Percentiles rank a stretch among this genome's conserved stretches.
Evolutionary conservation across 2,329 filamentous ascomycete genomes (phyloP).

Genomic region (Ophiostoma novo-ulmi): DNA sequence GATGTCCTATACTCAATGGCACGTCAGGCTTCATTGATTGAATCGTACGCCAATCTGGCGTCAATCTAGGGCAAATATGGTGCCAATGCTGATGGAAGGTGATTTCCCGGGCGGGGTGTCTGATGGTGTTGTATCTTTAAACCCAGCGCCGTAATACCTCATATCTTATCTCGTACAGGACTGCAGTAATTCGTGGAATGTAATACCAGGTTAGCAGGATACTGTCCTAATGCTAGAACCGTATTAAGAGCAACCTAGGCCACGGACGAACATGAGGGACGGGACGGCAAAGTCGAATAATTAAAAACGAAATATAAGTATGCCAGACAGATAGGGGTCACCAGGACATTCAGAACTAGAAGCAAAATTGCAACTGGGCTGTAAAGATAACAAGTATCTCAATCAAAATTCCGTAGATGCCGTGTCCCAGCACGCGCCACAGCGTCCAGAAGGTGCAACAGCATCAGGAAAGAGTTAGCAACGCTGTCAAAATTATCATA

Average conservation of each 20-base stretch:
- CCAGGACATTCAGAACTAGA: not conserved
- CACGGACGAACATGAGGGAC: conserved; percentile 9
- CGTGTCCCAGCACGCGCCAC: not conserved
- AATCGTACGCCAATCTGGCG: not conserved
- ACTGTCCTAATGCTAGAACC: not conserved
- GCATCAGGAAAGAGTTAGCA: too few relatives aligned
- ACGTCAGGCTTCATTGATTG: not conserved
- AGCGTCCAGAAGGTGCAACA: too few relatives aligned
- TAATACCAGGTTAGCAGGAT: not conserved
- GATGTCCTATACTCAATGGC: too few relatives aligned
- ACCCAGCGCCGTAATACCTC: not conserved
- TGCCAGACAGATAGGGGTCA: not conserved
- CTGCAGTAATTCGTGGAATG: not conserved
- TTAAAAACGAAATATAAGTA: not conserved
- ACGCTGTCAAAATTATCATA: not conserved
- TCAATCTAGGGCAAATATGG: not conserved
- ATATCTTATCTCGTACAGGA: not conserved
- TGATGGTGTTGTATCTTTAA: conserved; percentile 3
- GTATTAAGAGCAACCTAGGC: not conserved
- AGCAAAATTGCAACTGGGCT: not conserved
- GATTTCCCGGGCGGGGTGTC: not conserved
- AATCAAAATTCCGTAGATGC: not conserved
- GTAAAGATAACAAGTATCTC: not conserved
- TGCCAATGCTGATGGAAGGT: conserved; percentile 10
- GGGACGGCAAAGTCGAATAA: conserved; percentile 10